Evolutionary conservation across 2,329 filamentous ascomycete genomes (phyloP), one percentile per base, ranked within the genome.

Genomic region (Zymoseptoria ardabiliae): DNA sequence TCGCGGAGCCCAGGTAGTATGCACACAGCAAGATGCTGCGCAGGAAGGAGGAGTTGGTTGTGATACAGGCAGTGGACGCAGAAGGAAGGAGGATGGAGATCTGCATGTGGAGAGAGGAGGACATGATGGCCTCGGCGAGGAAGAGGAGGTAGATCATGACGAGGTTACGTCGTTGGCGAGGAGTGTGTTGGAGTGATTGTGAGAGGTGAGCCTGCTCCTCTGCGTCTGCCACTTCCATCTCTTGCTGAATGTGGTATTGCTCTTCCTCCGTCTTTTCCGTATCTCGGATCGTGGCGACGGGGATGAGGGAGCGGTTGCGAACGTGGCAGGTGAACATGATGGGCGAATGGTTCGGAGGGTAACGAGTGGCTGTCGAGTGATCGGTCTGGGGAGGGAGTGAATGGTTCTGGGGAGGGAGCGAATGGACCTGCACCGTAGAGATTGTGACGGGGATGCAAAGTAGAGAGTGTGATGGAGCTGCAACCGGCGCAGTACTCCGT

Each of bases 61-160:
- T 75, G 50, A 75, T 74, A 63, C 77, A 79, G 58, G 71, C 75
- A 7, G 35, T 17, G 28, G 77, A 71, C 22, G 75, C 70, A n/a
- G 75, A 75, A 2, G 74, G 73, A 23, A 78, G 68, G 19, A 79
- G 72, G 69, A 79, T 75, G 61, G 76, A 74, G 48, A 79, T 74
- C 59, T 79, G 77, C 13, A 77, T 74, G 54, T 78, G 76, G 6
- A 79, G 72, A 56, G 75, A 77, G n/a, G 77, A 77, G 23, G 77
- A 74, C 74, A 79, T 78, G 65, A 79, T 77, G 71, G 77, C 77
- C 70, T 79, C 78, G 6, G 77, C 77, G n/a, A 80, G 70, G 58
- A 78, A 78, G 23, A 79, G 65, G 23, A 78, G 66, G 64, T 78
- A 79, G 53, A 79, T 75, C 62, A 79, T 69, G 56, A 68, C 69